phyloP scores from a whole-genome alignment of 129 eudicot species.

The Helichrysum umbraculigerum region DNA sequence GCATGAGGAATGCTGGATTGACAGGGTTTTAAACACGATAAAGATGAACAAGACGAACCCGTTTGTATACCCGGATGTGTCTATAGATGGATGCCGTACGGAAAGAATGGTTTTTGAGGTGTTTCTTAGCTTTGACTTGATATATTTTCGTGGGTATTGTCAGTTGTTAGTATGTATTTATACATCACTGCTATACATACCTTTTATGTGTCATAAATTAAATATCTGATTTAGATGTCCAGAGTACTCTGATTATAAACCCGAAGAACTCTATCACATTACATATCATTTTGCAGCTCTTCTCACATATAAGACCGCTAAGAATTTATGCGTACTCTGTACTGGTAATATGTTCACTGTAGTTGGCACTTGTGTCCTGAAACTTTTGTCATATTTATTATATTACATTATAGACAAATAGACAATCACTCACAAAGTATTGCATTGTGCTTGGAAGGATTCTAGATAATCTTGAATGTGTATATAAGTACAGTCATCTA shows the following conservation, averaged over 20 bases:
- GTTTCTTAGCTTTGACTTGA: not conserved
- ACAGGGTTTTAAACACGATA: conserved; percentile 24
- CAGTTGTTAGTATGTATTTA: no score
- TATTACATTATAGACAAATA: conserved; percentile 6
- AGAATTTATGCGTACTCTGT: conserved; percentile 91
- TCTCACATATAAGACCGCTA: conserved; percentile 79
- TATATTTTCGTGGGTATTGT: not conserved
- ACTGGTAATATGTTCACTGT: conserved; percentile 54
- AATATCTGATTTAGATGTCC: not conserved
- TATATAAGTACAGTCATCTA: no score
- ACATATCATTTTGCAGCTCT: conserved; percentile 57
- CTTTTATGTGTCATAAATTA: not conserved
- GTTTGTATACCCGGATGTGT: conserved; percentile 79
- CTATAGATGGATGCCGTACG: conserved; percentile 88
- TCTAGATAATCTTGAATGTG: not conserved
- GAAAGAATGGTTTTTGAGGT: conserved; percentile 98
- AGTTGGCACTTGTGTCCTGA: conserved; percentile 1
- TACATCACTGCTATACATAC: conserved; percentile 5
- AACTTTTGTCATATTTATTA: not conserved
- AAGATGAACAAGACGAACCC: conserved; percentile 71
- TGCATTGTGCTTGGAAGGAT: not conserved
- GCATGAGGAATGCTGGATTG: conserved; percentile 40
- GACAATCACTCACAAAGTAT: not conserved
- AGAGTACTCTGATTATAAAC: no score
- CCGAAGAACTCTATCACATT: conserved; percentile 7